These are phyloP conservation scores for Mycena filopes DNA, from an alignment of 768 basidiomycete genomes.

Conservation along the genomic window DNA sequence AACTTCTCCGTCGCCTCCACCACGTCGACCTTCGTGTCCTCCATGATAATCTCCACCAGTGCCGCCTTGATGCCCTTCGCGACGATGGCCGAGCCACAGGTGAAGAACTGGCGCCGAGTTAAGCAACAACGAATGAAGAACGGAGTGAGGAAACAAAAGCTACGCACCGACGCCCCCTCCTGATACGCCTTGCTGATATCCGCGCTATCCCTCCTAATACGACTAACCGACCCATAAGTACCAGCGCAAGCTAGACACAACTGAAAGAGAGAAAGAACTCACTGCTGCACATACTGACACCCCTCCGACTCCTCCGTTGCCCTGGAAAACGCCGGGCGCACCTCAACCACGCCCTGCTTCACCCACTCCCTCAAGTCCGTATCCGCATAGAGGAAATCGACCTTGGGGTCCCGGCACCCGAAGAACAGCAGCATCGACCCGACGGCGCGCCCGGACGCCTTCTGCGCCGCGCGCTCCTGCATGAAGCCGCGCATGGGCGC, in stretches of 20 bases:
- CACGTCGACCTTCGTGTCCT: constrained; percentile 31
- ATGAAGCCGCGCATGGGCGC: constrained; percentile 63
- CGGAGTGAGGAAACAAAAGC: neutral
- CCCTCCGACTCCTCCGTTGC: constrained; percentile 40
- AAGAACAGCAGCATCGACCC: constrained; percentile 58
- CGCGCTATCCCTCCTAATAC: constrained; percentile 53
- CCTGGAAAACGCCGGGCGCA: constrained; percentile 55
- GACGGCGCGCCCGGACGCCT: constrained; percentile 52
- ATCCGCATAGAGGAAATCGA: constrained; percentile 55
- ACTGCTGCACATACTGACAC: constrained; percentile 53
- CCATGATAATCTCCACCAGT: constrained; percentile 50
- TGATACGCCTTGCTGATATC: constrained; percentile 45
- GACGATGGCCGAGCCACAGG: constrained; percentile 53
- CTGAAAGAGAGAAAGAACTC: constrained; percentile 25
- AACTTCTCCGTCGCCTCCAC: constrained; percentile 45
- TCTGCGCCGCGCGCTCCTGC: constrained; percentile 59
- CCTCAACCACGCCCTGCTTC: constrained; percentile 52
- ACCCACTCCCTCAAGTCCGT: constrained; percentile 56
- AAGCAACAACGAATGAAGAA: too few species aligned
- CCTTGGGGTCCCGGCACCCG: constrained; percentile 54
- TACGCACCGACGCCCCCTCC: constrained; percentile 47
- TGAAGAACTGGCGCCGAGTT: constrained; percentile 53
- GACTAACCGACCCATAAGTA: constrained; percentile 40
- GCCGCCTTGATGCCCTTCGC: constrained; percentile 51
- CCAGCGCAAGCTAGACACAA: too few species aligned